Conservation (phyloP, 1,284 basidiomycete species). For the Boletus smithii region DNA sequence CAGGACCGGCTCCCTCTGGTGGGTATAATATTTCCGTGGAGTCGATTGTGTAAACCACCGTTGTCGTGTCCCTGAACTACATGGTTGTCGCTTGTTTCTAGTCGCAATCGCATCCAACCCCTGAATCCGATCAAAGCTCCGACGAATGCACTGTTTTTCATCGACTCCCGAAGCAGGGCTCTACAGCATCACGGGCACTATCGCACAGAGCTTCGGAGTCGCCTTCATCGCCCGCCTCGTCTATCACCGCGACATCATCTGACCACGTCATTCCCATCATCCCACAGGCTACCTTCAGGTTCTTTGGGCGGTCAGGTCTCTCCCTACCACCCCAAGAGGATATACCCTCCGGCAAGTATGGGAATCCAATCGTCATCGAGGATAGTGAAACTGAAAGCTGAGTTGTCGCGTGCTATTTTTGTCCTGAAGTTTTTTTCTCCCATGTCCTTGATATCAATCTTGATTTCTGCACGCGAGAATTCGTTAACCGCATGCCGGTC, state of each 20-base stretch:
- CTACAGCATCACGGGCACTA: not conserved
- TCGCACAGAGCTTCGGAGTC: constrained; percentile 1
- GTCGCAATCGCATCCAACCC: constrained; percentile 2
- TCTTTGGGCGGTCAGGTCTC: constrained; percentile 4
- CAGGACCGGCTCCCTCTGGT: constrained; percentile 6
- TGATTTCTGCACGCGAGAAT: not conserved
- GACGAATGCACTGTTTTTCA: not conserved
- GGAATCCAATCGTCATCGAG: constrained; percentile 27
- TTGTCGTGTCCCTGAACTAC: constrained; percentile 1
- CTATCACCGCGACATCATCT: constrained; percentile 1
- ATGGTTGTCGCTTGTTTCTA: constrained; percentile 9
- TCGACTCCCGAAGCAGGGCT: constrained; percentile 4
- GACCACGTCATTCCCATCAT: not conserved
- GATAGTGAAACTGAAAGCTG: constrained; percentile 20
- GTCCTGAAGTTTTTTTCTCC: not conserved
- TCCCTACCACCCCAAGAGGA: constrained; percentile 3
- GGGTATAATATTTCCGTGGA: constrained; percentile 10
- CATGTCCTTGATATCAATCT: not conserved
- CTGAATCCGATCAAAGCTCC: constrained; percentile 2
- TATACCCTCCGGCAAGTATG: constrained; percentile 10
- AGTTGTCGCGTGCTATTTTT: constrained; percentile 1
- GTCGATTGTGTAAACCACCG: not conserved
- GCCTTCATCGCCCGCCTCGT: not conserved
- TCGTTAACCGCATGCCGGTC: not conserved
- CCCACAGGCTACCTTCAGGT: constrained; percentile 1